Base-by-base conservation (phyloP, 345 rosid species). In the Bruguiera sexangula region DNA sequence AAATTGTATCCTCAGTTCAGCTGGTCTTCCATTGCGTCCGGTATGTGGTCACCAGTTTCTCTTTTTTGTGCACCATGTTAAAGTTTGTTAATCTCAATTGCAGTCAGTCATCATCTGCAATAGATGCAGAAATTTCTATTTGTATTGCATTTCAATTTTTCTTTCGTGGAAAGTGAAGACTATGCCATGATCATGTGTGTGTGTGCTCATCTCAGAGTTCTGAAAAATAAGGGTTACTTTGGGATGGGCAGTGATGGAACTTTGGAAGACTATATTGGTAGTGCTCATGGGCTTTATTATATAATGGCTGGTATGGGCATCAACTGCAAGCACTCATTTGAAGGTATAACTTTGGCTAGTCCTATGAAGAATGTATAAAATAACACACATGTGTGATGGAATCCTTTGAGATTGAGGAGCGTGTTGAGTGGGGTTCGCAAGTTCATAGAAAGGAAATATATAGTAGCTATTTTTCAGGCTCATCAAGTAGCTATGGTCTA, bases 11-110 rank as follows among this genome's bases (percentile, higher is more conserved):
- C 78, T 74, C 69, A 74, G 68, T 61, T 68, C 78, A 55, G 68
- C 69, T 22, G 78, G 78, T 54, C 78, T 74, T 56, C 78, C 78
- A 57, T 37, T 74, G 48, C 78, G 78, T 31, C 73, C 78, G 56
- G 78, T 74, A 74, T 13, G 78, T 57, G 32, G 34, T 43, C 26
- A 26, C 36, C 56, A 63, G 39, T 63, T 71, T 54, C 55, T 16
- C 0, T 8, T 39, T 34, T 10, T 37, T 3, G 22, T 21, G 60
- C 30, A 43, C 29, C 60, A 10, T 56, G 16, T 56, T 24, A 56
- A 56, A 56, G 30, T 15, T 20, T 24, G 16, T 56, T 22, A 56
- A 8, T 56, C 6, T 56, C 60, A 56, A 27, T 24, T 8, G 30
- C 19, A 22, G 16, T 56, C 60, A 56, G 26, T 10, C 60, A 21